phyloP scores from a whole-genome alignment of 306 rosid genomes.

The Luffa aegyptiaca region DNA sequence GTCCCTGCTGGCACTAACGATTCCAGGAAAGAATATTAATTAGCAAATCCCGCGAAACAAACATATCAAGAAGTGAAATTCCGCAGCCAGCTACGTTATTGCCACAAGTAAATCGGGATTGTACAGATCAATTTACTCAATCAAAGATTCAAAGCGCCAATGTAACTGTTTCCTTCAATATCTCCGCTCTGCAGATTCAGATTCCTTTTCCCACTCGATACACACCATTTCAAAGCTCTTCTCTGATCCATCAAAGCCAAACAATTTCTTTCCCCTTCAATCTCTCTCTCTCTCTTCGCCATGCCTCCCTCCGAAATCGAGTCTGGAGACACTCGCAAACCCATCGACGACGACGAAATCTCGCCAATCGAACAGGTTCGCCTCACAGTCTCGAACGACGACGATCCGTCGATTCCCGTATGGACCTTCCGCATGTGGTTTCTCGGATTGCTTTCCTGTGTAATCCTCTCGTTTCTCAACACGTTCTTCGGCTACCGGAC shows the following conservation, averaged over 20 bases:
- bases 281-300: neutral
- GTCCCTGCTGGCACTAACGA: neutral
- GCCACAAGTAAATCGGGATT: neutral
- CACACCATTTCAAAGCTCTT: neutral
- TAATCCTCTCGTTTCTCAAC: constrained; percentile 63
- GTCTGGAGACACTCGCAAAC: neutral
- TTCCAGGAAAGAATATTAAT: neutral
- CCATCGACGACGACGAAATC: constrained; percentile 21
- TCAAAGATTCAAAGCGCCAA: neutral
- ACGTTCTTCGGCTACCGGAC: constrained; percentile 73
- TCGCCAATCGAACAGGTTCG: constrained; percentile 74
- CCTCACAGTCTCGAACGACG: constrained; percentile 50
- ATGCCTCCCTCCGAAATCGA: neutral
- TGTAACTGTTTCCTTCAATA: neutral
- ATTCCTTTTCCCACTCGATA: neutral
- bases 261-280: neutral
- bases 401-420: constrained; percentile 51
- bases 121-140: neutral
- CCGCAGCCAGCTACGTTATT: neutral
- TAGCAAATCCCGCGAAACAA: neutral
- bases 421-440: constrained; percentile 95
- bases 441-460: constrained; percentile 49
- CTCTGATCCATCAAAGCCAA: neutral
- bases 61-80: neutral
- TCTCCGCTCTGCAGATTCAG: neutral